phyloP scores from a whole-genome alignment of 306 rosid genomes.

The Glycine tomentella region DNA sequence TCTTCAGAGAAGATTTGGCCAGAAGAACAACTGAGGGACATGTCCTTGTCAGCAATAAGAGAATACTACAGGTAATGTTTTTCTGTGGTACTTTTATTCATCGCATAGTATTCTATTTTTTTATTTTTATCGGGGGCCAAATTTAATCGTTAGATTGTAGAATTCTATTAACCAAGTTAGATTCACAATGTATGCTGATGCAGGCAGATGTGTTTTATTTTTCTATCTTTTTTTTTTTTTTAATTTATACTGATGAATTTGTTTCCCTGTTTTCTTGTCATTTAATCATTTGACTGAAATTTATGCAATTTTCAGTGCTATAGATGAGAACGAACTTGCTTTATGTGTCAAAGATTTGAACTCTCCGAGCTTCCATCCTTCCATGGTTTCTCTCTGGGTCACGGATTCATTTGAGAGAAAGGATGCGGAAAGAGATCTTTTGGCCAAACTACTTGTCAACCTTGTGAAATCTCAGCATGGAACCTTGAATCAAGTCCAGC shows the following conservation, averaged over 20 bases:
- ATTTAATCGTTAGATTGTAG: too few species aligned
- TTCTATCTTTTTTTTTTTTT: too few species aligned
- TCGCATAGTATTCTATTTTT: background rate
- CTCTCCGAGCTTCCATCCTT: slow-evolving; percentile 83
- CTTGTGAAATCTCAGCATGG: slow-evolving; percentile 68
- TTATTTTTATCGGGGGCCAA: too few species aligned
- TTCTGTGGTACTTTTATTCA: slow-evolving; percentile 4
- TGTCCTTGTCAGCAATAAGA: slow-evolving; percentile 81
- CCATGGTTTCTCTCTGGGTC: slow-evolving; percentile 87
- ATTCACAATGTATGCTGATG: background rate
- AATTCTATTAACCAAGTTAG: background rate
- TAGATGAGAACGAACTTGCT: slow-evolving; percentile 79
- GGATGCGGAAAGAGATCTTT: slow-evolving; percentile 73
- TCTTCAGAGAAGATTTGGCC: slow-evolving; percentile 53
- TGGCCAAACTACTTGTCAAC: slow-evolving; percentile 76
- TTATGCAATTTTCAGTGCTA: slow-evolving; percentile 68
- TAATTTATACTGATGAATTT: background rate
- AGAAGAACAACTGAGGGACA: slow-evolving; percentile 65
- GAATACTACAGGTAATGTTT: slow-evolving; percentile 84
- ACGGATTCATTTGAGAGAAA: slow-evolving; percentile 85
- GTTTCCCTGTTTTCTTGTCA: background rate
- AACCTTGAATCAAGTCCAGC: slow-evolving; percentile 63
- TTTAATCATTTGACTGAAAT: slow-evolving; percentile 17
- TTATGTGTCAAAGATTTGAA: slow-evolving; percentile 76
- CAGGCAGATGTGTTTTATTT: background rate